These are phyloP conservation scores for Aristolochia californica DNA, from an alignment of 164 flowering plant genomes.

Conservation along the genomic window DNA sequence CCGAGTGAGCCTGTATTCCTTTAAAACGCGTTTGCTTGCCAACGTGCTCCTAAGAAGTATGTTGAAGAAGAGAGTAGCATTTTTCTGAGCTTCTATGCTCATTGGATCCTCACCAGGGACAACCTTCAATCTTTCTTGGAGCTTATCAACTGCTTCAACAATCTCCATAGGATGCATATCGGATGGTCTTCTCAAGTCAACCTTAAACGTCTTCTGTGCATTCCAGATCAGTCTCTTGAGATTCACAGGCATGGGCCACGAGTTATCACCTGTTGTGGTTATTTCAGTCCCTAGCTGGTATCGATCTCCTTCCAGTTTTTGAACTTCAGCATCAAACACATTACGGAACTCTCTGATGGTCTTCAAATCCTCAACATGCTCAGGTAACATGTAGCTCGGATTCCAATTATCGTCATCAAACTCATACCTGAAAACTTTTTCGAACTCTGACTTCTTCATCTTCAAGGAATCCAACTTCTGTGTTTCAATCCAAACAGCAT, in stretches of 20 bases:
- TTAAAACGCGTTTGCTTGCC: slow-evolving; percentile 86
- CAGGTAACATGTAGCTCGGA: slow-evolving; percentile 75
- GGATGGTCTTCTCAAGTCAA: slow-evolving; percentile 3
- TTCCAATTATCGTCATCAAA: slow-evolving; percentile 75
- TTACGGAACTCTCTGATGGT: slow-evolving; percentile 65
- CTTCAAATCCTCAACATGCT: slow-evolving; percentile 79
- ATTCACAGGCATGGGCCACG: slow-evolving; percentile 84
- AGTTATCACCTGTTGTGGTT: slow-evolving; percentile 79
- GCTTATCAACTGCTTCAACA: slow-evolving; percentile 92
- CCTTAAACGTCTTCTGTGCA: neutral
- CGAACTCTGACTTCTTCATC: slow-evolving; percentile 25
- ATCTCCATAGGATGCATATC: slow-evolving; percentile 88
- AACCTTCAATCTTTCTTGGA: slow-evolving; percentile 89
- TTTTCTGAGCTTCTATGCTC: slow-evolving; percentile 94
- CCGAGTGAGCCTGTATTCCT: slow-evolving; percentile 82
- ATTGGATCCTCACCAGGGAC: slow-evolving; percentile 89
- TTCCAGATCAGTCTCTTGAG: slow-evolving; percentile 4
- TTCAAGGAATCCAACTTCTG: slow-evolving; percentile 84
- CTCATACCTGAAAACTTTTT: slow-evolving; percentile 13
- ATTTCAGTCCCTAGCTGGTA: slow-evolving; percentile 58
- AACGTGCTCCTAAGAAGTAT: slow-evolving; percentile 91
- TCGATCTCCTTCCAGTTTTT: neutral
- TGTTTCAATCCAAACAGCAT: slow-evolving; percentile 94
- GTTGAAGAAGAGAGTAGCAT: slow-evolving; percentile 88
- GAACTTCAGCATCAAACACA: slow-evolving; percentile 3